Evolutionary conservation across 2,329 filamentous ascomycete species (phyloP).

Genomic region (Pseudogymnoascus sp.): DNA sequence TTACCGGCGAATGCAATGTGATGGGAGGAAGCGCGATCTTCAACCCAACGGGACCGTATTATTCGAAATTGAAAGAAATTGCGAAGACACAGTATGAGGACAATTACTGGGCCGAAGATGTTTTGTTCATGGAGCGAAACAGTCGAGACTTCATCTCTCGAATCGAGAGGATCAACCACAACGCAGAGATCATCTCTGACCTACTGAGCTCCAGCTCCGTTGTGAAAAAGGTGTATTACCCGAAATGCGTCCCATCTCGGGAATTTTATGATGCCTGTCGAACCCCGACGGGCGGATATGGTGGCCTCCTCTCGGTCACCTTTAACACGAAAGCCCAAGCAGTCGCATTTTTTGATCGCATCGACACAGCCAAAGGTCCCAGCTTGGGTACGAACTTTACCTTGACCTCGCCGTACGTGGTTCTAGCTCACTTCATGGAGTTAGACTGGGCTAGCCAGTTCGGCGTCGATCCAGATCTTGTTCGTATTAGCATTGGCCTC

Average conservation of each 20-base stretch:
- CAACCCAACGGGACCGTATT: conserved; percentile 61
- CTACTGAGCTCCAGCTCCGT: conserved; percentile 51
- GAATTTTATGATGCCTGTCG: conserved; percentile 71
- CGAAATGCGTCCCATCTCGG: conserved; percentile 64
- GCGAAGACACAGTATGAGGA: conserved; percentile 67
- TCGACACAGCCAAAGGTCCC: conserved; percentile 87
- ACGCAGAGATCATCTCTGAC: conserved; percentile 74
- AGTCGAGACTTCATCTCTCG: conserved; percentile 82
- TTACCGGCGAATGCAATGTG: conserved; percentile 95
- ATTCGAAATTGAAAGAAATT: conserved; percentile 57
- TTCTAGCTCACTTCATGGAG: conserved; percentile 86
- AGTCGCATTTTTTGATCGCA: conserved; percentile 71
- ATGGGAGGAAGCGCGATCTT: conserved; percentile 77
- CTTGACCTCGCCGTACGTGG: conserved; percentile 78
- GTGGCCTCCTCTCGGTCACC: conserved; percentile 77
- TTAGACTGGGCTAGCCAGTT: conserved; percentile 81
- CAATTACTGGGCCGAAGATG: conserved; percentile 89
- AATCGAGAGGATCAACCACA: conserved; percentile 75
- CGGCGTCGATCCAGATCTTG: conserved; percentile 70
- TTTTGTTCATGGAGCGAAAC: conserved; percentile 91
- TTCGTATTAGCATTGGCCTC: conserved; percentile 82
- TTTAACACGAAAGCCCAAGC: conserved; percentile 66
- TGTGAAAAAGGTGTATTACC: conserved; percentile 80
- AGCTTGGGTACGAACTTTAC: conserved; percentile 97
- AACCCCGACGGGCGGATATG: conserved; percentile 71